A percentile compares a stretch with the other conserved stretches of the same genome.
Evolutionary conservation across 169 alveolate genomes (phyloP).

Genomic region (Nephromyces sp.): DNA sequence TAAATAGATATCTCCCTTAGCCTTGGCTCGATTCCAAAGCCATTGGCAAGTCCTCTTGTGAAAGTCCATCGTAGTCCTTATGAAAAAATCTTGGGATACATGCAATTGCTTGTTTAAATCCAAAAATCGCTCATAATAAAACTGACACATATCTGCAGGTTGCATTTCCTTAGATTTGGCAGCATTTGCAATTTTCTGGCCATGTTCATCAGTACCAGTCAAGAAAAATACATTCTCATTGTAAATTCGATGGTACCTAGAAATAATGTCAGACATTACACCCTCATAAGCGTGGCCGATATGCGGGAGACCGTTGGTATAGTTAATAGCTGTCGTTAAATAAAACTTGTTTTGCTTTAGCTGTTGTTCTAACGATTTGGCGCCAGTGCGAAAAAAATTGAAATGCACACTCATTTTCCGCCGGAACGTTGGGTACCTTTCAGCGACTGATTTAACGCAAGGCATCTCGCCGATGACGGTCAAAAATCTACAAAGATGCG

Average conservation of each 20-base stretch:
- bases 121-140: constrained; percentile 21
- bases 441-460: too few relatives aligned
- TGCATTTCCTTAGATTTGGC: constrained; percentile 62
- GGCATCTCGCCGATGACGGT: too few relatives aligned
- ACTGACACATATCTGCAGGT: constrained; percentile 71
- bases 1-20: constrained; percentile 54
- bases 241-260: constrained; percentile 57
- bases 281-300: constrained; percentile 82
- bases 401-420: too few relatives aligned
- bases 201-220: constrained; percentile 89
- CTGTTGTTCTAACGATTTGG: too few relatives aligned
- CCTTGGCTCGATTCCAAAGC: constrained; percentile 58
- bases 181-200: constrained; percentile 75
- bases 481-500: too few relatives aligned
- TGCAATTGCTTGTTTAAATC: constrained; percentile 28
- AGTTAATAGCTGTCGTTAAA: constrained; percentile 83
- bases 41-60: constrained; percentile 62
- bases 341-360: constrained; percentile 36
- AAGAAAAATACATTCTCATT: constrained; percentile 65
- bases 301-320: constrained; percentile 85
- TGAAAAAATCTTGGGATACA: constrained; percentile 53
- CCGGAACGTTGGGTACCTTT: too few relatives aligned
- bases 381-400: too few relatives aligned
- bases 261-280: constrained; percentile 45
- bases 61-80: constrained; percentile 67